Evolutionary conservation across 208 protist genomes (phyloP).

Genomic region (Leishmania aethiopica): DNA sequence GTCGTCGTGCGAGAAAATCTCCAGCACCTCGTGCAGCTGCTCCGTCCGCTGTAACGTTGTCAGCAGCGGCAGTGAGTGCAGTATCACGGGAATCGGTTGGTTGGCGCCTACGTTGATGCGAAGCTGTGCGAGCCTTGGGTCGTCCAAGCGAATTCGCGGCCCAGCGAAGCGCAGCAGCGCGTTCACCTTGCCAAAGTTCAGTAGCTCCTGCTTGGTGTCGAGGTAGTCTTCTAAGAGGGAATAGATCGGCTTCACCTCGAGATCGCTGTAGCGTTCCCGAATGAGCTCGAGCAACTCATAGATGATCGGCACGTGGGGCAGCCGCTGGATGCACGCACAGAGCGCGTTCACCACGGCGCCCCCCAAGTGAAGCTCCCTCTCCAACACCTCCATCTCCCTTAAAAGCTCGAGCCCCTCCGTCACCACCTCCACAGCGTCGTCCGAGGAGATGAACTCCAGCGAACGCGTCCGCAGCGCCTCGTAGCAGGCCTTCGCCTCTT

Average conservation of each 20-base stretch:
- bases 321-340: conserved; percentile 45
- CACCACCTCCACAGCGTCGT: conserved; percentile 42
- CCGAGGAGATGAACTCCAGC: conserved; percentile 25
- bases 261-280: conserved; percentile 56
- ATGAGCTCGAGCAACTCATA: conserved; percentile 67
- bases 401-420: conserved; percentile 34
- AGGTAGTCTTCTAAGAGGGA: conserved; percentile 61
- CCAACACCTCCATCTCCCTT: conserved; percentile 26
- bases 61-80: conserved; percentile 73
- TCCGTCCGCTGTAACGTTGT: conserved; percentile 71
- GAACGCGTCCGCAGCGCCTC: conserved; percentile 29
- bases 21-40: conserved; percentile 68
- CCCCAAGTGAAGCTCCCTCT: conserved; percentile 26
- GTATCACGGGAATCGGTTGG: conserved; percentile 46
- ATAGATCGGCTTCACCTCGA: conserved; percentile 49
- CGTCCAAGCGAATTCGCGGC: conserved; percentile 33
- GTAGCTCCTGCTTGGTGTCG: conserved; percentile 46
- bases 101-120: conserved; percentile 50
- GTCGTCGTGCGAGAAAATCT: conserved; percentile 80
- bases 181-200: conserved; percentile 79
- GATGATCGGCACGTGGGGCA: conserved; percentile 51
- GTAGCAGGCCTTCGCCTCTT: conserved; percentile 38
- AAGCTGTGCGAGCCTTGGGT: conserved; percentile 42
- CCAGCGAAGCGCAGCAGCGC: conserved; percentile 71
- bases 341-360: conserved; percentile 36